Evolutionary conservation across 176 grass and related monocot species (phyloP), one percentile per base, ranked within the genome.

Genomic region (Pharus latifolius): DNA sequence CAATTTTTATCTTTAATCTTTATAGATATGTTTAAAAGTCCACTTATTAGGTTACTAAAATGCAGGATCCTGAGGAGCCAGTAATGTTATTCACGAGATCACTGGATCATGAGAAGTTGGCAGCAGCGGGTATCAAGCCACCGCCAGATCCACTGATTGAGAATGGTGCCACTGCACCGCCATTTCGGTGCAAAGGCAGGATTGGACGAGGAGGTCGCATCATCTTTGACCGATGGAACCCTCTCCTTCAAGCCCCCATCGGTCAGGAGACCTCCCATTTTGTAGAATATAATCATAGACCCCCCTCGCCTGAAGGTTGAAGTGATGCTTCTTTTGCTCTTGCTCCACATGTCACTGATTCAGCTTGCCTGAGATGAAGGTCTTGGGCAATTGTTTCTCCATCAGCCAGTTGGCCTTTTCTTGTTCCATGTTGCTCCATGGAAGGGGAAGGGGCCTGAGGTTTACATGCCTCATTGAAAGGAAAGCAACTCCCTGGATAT

Each of bases 221-320:
- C 58, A 75, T 92, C 29, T 88, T 92, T 75, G 89, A 92, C 47
- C 81, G 85, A 25, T 85, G 76, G 46, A 87, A 92, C 64, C 81
- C 85, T 13, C 74, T 79, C 14, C 60, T 73, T 14, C 46, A 22
- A 69, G 54, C 57, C 54, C 85, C 89, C 14, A 34, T 85, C 9
- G 58, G 34, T 20, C 60, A 64, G 51, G 60, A 55, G 25, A 6
- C 31, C 8, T 32, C 54, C 18, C 54, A 33, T 8, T 73, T 34
- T 60, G 40, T 59, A 20, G 35, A 9, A 5, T 73, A 49, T 49
- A 72, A 45, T 72, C 73, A 42, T 65, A 65, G 73, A 31, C 2
- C 13, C n/a, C 43, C 43, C 15, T 33, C 46, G 16, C 54, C 58
- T 35, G 71, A 74, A 74, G 56, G 71, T 60, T 74, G 71, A 60